These are phyloP conservation scores for Vanrija sp. DNA, from an alignment of 1,284 basidiomycete species.

Conservation along the genomic window DNA sequence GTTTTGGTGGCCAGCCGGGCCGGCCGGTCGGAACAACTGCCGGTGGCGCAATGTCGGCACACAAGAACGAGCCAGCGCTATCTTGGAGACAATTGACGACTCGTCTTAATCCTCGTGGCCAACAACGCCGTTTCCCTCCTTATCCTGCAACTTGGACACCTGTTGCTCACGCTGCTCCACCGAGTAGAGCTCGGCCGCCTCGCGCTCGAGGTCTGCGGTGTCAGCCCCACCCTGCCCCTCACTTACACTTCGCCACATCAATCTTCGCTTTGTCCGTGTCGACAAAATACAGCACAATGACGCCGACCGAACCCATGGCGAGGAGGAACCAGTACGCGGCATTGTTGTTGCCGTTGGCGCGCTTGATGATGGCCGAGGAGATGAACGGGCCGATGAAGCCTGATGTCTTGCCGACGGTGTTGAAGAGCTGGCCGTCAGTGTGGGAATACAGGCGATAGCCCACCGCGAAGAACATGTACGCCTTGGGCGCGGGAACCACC, in stretches of 20 bases:
- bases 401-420: background rate
- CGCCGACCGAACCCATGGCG: slow-evolving; percentile 3
- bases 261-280: slow-evolving; percentile 16
- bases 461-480: slow-evolving; percentile 11
- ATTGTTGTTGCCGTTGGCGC: slow-evolving; percentile 12
- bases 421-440: background rate
- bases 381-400: slow-evolving; percentile 14
- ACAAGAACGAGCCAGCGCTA: too few species aligned
- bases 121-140: background rate
- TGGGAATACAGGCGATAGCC: too few species aligned
- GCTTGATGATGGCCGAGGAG: slow-evolving; percentile 17
- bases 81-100: too few species aligned
- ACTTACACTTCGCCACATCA: slow-evolving; percentile 9
- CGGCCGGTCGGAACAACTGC: too few species aligned
- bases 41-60: too few species aligned
- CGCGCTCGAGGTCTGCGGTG: slow-evolving; percentile 6
- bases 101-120: too few species aligned
- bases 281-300: slow-evolving; percentile 10
- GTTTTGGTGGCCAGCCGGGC: too few species aligned
- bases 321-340: slow-evolving; percentile 13
- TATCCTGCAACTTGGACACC: background rate
- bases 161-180: slow-evolving; percentile 4
- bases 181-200: slow-evolving; percentile 10
- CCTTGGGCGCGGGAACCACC: slow-evolving; percentile 14
- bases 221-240: background rate